Conservation (phyloP, 331 rosid genomes). For the Rhamnella rubrinervis region DNA sequence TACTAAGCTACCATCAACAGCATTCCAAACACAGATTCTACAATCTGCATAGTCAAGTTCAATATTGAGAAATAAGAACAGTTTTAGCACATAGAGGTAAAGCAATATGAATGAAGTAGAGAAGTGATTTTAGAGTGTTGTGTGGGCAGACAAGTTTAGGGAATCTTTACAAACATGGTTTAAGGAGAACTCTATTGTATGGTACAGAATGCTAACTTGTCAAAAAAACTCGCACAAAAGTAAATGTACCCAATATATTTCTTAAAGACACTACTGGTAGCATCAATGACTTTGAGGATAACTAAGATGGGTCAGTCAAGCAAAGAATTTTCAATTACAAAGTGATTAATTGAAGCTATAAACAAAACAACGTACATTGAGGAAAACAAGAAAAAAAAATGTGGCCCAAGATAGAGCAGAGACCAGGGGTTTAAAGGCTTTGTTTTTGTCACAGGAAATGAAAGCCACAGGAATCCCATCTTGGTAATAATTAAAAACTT, state of each 20-base stretch:
- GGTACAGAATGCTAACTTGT: not conserved
- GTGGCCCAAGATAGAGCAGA: constrained; percentile 1
- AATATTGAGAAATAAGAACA: constrained; percentile 1
- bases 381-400: not conserved
- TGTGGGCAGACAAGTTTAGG: not conserved
- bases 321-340: not conserved
- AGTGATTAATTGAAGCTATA: not conserved
- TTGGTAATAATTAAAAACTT: not conserved
- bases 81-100: not conserved
- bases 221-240: not conserved
- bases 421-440: not conserved
- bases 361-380: not conserved
- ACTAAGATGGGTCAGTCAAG: not conserved
- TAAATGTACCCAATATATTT: not conserved
- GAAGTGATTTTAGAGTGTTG: not conserved
- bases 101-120: not conserved
- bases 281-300: not conserved
- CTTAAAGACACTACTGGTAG: not conserved
- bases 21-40: constrained; percentile 97
- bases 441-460: not conserved
- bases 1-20: constrained; percentile 91
- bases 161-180: not conserved
- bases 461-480: not conserved
- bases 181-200: not conserved
- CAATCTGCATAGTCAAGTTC: constrained; percentile 62